Base-by-base conservation (phyloP, 305 asterid genomes). In the Ajuga reptans region DNA sequence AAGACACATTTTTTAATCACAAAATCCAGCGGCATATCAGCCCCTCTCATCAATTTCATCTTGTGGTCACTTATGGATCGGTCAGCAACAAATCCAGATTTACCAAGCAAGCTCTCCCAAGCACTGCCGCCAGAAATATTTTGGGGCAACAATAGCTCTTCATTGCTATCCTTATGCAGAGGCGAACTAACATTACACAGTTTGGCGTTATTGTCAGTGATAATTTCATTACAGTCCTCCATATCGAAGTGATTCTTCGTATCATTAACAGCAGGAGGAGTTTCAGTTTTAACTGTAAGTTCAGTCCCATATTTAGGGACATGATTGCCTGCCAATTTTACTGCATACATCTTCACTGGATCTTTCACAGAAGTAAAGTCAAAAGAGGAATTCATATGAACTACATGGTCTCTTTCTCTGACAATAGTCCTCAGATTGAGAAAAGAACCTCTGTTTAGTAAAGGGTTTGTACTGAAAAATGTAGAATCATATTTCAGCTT, bases 1-100 rank as follows among this genome's bases (percentile, higher is more conserved):
- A 80, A 75, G 59, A 87, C 71, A 77, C 96, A 94, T 75, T 84
- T 91, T 70, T 81, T 83, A 64, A 94, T 84, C 69, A 87, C 96
- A 82, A 89, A 87, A 78, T 91, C 99, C 85, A 86, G 75, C 4
- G 97, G 99, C 84, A 94, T 65, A 81, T 91, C 96, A 82, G 82
- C 75, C 64, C 75, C 91, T 36, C 84, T 77, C 68, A 71, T 75
- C 81, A 87, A 79, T 72, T 74, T 83, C 70, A 59, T 72, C 78
- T 69, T 77, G 72, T 55, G 72, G 75, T 77, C 78, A 64, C 65
- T 60, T 18, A 59, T 68, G 80, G 82, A 61, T 46, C 79, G 71
- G 79, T 69, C 62, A 66, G 52, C 54, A 75, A 47, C 61, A 71
- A 71, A 77, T 69, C 82, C 77, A 73, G 87, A 82, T 78, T 85